These are phyloP conservation scores for Paramecium primaurelia DNA, from an alignment of 73 alveolate species.

Conservation along the genomic window DNA sequence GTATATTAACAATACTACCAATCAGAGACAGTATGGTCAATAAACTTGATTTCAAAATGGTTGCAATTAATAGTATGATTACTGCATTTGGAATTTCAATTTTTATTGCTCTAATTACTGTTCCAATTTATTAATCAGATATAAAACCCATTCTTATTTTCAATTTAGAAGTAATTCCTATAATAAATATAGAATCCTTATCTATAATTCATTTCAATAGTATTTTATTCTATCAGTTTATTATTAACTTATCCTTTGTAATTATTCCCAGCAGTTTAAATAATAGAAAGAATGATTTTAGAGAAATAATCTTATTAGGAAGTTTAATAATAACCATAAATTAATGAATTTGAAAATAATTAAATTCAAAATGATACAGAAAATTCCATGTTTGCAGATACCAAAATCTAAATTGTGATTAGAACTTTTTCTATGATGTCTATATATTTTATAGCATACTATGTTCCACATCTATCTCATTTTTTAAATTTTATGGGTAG, in stretches of 20 bases:
- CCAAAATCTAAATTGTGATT: neutral
- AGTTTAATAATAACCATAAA: neutral
- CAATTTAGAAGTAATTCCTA: neutral
- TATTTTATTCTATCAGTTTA: neutral
- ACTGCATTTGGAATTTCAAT: conserved; percentile 7
- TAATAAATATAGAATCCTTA: neutral
- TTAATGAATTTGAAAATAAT: neutral
- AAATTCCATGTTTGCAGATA: neutral
- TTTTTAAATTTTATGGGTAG: conserved; percentile 20
- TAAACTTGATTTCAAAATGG: neutral
- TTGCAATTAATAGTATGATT: neutral
- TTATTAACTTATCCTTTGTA: conserved; percentile 29
- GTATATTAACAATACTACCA: neutral
- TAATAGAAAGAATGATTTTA: neutral
- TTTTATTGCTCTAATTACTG: neutral
- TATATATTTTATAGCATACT: conserved; percentile 5
- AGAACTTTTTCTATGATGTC: neutral
- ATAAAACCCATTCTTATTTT: neutral
- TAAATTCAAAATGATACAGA: neutral
- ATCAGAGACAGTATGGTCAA: conserved; percentile 12
- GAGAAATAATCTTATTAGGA: neutral
- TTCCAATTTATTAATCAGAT: neutral
- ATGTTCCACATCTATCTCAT: conserved; percentile 32
- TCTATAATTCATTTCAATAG: neutral
- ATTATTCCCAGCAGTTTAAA: conserved; percentile 23